Evolutionary conservation across 1,284 basidiomycete genomes (phyloP), one percentile per base, ranked within the genome.

Genomic region (Cryptococcus sp.): DNA sequence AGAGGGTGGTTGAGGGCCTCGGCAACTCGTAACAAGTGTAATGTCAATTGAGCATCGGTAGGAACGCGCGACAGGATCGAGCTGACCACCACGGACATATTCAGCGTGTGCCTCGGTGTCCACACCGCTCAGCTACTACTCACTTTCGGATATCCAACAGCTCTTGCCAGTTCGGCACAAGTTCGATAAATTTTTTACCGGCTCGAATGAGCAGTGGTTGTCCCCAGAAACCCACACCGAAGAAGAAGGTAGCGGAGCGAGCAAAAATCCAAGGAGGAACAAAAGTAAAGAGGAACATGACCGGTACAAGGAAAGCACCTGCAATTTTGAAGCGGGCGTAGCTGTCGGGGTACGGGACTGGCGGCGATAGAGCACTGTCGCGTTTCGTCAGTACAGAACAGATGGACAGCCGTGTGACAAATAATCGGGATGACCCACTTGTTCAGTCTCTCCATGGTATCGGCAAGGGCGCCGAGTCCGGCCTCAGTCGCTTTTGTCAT

Each of bases 41-140:
- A 70, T 0, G 82, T 81, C 41, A 85, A 77, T 62, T 85, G 84
- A 5, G 83, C 82, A 61, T 85, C 82, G 47, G 84, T 85, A 3
- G 84, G 84, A 0, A 84, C 83, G 11, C 81, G 79, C 22, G 76
- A 79, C 17, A 84, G 69, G 40, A 85, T 63, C 3, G 81, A 81
- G 70, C 81, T 82, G 49, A 13, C 37, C 25, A 58, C 45, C n/a
- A 15, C 11, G 3, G 13, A 29, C 16, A 52, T 45, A 17, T 25
- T 39, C 13, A 46, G 43, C 23, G 20, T 40, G 40, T 64, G 19
- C 23, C n/a, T 34, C 29, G 16, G 13, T 3, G 17, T 8, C 26
- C 25, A n/a, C 25, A 45, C 4, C 25, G 40, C 13, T 45, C 22
- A 1, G 15, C 41, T 55, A 63, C 59, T 47, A 66, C 73, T 59